Evolutionary conservation across 1,284 basidiomycete genomes (phyloP).

Genomic region (Violaceomyces palustris): DNA sequence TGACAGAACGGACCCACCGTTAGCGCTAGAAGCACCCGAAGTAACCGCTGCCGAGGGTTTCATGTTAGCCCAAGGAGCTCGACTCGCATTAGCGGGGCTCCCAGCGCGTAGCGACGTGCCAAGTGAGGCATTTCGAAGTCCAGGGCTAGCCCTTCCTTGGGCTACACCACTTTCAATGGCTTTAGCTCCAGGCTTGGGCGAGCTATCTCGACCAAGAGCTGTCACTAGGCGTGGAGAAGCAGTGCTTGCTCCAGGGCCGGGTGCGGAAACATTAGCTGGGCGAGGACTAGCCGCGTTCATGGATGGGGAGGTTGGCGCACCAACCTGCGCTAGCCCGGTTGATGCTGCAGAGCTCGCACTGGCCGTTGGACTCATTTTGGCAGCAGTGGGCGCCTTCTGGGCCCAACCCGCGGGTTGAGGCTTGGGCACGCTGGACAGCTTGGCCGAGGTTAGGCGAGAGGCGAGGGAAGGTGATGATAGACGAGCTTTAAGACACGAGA

Average conservation of each 20-base stretch:
- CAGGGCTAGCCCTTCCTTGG: slow-evolving; percentile 26
- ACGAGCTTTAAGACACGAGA: no score
- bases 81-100: slow-evolving; percentile 20
- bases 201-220: slow-evolving; percentile 19
- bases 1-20: slow-evolving; percentile 11
- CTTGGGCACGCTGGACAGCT: slow-evolving; percentile 32
- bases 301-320: no score
- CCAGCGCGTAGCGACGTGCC: slow-evolving; percentile 15
- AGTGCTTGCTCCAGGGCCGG: not conserved
- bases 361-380: slow-evolving; percentile 7
- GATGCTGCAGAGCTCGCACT: not conserved
- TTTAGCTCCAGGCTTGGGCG: slow-evolving; percentile 18
- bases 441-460: slow-evolving; percentile 23
- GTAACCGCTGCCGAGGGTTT: slow-evolving; percentile 6
- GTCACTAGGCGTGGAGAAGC: slow-evolving; percentile 36
- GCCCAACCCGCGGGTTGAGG: slow-evolving; percentile 31
- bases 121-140: slow-evolving; percentile 29
- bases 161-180: slow-evolving; percentile 18
- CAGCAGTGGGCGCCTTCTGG: slow-evolving; percentile 7
- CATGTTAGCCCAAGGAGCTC: slow-evolving; percentile 39
- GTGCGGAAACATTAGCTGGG: not conserved
- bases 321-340: not conserved
- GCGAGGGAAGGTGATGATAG: slow-evolving; percentile 20
- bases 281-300: no score
- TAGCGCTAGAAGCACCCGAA: not conserved